A percentile compares a stretch with the other conserved stretches of the same genome.
Conservation (phyloP, 176 grass and related monocot genomes). For the Hordeum marinum region DNA sequence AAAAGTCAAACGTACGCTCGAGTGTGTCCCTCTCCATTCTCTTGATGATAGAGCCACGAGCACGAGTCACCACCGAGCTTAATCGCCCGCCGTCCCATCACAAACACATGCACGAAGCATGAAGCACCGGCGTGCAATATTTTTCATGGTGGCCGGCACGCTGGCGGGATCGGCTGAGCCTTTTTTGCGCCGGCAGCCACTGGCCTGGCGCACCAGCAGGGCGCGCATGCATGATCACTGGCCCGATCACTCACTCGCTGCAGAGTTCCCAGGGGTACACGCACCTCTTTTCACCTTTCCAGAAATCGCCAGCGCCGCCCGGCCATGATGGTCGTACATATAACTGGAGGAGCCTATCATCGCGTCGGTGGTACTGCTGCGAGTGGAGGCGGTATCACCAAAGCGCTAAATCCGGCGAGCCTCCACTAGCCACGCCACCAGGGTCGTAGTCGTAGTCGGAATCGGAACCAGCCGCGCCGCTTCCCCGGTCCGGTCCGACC, state of each 20-base stretch:
- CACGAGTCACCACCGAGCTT: not conserved
- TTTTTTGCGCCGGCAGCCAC: not conserved
- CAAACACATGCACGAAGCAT: not conserved
- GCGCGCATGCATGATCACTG: not conserved
- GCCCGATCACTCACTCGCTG: not conserved
- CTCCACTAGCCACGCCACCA: not conserved
- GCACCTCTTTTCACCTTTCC: not conserved
- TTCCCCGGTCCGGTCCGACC: not conserved
- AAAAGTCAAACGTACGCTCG: not conserved
- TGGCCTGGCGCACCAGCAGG: not conserved
- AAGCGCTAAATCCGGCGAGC: not conserved
- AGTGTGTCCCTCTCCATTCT: not conserved
- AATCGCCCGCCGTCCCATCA: not conserved
- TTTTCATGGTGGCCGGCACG: not conserved
- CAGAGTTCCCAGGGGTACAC: constrained; percentile 2
- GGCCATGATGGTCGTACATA: not conserved
- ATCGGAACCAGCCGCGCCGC: not conserved
- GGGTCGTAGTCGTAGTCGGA: not conserved
- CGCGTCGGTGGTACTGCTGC: not conserved
- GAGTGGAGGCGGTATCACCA: not conserved
- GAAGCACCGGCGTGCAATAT: not conserved
- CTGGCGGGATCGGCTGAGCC: not conserved
- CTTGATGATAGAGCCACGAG: not conserved
- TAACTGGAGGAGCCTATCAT: not conserved
- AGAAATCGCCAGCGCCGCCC: not conserved